phyloP scores from a whole-genome alignment of 208 protist genomes.

The Leishmania arabica region DNA sequence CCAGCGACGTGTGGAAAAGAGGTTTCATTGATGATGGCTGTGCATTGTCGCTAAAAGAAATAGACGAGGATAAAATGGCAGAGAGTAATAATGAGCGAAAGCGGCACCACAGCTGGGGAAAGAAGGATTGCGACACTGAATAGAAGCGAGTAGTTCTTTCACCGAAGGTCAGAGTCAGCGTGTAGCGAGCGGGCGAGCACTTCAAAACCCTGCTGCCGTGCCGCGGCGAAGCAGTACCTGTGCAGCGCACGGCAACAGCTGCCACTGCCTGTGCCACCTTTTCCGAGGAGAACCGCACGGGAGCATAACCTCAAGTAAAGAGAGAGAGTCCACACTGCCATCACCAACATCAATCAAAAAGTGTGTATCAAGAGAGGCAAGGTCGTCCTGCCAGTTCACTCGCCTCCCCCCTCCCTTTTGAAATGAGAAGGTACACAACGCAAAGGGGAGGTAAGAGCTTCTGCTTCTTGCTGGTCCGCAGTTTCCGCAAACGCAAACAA shows the following conservation, averaged over 20 bases:
- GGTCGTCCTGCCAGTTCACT: not conserved
- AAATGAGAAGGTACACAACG: not conserved
- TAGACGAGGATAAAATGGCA: not conserved
- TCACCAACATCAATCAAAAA: not conserved
- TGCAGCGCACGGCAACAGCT: not conserved
- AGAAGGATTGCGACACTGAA: not conserved
- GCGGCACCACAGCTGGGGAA: not conserved
- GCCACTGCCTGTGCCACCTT: not conserved
- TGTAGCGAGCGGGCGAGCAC: not conserved
- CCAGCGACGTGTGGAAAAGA: constrained; percentile 15
- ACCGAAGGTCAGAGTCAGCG: not conserved
- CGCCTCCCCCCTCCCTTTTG: not conserved
- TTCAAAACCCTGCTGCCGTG: not conserved
- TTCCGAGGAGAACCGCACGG: not conserved
- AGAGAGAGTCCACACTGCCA: not conserved
- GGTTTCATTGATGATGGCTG: constrained; percentile 20
- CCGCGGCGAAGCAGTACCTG: not conserved
- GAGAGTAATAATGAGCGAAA: not conserved
- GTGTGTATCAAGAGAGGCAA: not conserved
- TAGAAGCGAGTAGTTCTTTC: no score
- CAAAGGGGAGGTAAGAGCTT: no score
- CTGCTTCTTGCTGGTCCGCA: no score
- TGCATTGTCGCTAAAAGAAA: not conserved
- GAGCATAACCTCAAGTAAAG: not conserved
- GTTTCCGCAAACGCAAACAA: not conserved